phyloP scores from a whole-genome alignment of 2,329 filamentous ascomycete genomes.

The Paecilomyces sp. region DNA sequence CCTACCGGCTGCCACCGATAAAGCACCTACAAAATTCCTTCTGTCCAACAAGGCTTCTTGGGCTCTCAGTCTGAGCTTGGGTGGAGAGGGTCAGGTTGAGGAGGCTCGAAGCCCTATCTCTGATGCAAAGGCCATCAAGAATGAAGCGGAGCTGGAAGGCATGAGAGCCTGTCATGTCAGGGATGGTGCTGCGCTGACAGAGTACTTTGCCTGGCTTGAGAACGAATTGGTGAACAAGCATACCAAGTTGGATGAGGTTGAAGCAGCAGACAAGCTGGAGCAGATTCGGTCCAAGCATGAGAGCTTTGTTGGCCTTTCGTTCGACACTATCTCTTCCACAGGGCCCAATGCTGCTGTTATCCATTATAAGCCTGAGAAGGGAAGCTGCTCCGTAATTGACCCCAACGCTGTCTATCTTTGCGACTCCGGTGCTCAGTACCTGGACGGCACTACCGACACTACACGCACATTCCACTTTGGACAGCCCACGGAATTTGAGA shows the following conservation, averaged over 20 bases:
- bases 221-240: slow-evolving; percentile 72
- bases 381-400: slow-evolving; percentile 75
- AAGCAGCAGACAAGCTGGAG: slow-evolving; percentile 87
- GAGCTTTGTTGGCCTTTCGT: slow-evolving; percentile 82
- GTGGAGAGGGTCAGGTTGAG: slow-evolving; percentile 77
- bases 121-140: slow-evolving; percentile 92
- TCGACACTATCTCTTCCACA: slow-evolving; percentile 92
- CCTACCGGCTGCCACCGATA: slow-evolving; percentile 24
- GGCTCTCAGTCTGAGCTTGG: slow-evolving; percentile 80
- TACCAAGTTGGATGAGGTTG: slow-evolving; percentile 72
- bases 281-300: slow-evolving; percentile 52
- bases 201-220: slow-evolving; percentile 97
- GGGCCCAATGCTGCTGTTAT: slow-evolving; percentile 91
- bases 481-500: slow-evolving; percentile 72
- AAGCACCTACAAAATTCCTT: slow-evolving; percentile 58
- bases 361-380: slow-evolving; percentile 85
- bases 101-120: slow-evolving; percentile 80
- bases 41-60: slow-evolving; percentile 88
- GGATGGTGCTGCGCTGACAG: slow-evolving; percentile 81
- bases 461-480: slow-evolving; percentile 92
- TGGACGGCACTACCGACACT: slow-evolving; percentile 92
- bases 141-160: slow-evolving; percentile 77
- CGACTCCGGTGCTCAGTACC: slow-evolving; percentile 93
- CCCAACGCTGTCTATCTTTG: slow-evolving; percentile 84
- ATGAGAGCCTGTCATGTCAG: slow-evolving; percentile 93